These are phyloP conservation scores for Sporothrix phasma DNA, from an alignment of 2,329 filamentous ascomycete genomes.

Conservation along the genomic window DNA sequence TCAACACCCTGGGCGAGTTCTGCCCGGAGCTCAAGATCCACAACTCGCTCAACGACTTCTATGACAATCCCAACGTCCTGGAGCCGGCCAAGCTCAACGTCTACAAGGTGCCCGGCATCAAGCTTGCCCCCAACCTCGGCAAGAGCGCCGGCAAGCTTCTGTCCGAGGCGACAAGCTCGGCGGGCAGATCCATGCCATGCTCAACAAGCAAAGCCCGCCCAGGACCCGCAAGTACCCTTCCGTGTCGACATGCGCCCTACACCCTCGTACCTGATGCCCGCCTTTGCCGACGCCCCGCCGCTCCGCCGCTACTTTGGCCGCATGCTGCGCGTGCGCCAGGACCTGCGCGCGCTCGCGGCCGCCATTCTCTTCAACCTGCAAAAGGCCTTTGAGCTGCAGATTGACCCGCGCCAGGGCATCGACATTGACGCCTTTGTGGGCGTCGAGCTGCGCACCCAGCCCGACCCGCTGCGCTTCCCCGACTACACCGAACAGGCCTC, in stretches of 20 bases:
- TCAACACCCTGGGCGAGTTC: conserved; percentile 22
- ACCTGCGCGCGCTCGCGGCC: conserved; percentile 28
- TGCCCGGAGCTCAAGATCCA: conserved; percentile 32
- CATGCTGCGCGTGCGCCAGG: conserved; percentile 28
- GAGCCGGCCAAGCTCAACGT: conserved; percentile 22
- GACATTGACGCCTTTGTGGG: conserved; percentile 25
- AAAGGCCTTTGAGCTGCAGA: conserved; percentile 15
- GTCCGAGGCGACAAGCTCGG: conserved; percentile 18
- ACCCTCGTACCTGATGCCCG: conserved; percentile 26
- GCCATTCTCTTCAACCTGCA: conserved; percentile 27
- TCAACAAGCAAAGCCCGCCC: conserved; percentile 23
- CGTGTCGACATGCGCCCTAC: conserved; percentile 25
- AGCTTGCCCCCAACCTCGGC: background rate
- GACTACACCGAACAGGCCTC: conserved; percentile 27
- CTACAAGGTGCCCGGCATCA: conserved; percentile 17
- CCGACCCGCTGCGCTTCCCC: conserved; percentile 23
- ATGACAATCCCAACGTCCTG: conserved; percentile 25
- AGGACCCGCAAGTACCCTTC: conserved; percentile 24
- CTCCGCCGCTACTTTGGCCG: conserved; percentile 31
- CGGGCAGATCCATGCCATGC: conserved; percentile 21
- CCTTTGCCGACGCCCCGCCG: conserved; percentile 22
- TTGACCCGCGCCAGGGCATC: conserved; percentile 23
- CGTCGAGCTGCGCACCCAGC: conserved; percentile 29
- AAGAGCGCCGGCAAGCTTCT: conserved; percentile 23
- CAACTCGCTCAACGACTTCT: conserved; percentile 28